Evolutionary conservation across 129 eudicot species (phyloP).

Genomic region (Flaveria bidentis): DNA sequence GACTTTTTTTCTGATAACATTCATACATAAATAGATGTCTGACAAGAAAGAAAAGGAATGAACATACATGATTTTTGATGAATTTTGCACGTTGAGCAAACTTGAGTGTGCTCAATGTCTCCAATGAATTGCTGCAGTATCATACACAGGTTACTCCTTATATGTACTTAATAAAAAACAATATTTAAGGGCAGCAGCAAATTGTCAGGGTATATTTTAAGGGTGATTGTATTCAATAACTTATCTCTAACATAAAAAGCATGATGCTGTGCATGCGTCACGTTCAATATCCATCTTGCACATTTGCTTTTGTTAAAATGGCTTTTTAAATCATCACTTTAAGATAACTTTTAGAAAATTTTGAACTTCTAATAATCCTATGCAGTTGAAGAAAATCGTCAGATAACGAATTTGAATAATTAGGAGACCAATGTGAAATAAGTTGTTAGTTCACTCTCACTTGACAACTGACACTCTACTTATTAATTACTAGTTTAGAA

Average conservation of each 20-base stretch:
- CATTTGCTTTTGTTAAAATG: slow-evolving; percentile 17
- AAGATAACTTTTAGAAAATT: not conserved
- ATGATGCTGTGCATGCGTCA: not conserved
- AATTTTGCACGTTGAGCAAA: slow-evolving; percentile 99
- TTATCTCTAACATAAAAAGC: not conserved
- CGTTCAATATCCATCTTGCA: not conserved
- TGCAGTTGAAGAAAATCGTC: slow-evolving; percentile 10
- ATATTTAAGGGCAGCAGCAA: slow-evolving; percentile 6
- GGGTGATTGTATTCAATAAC: slow-evolving; percentile 3
- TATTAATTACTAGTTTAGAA: not conserved
- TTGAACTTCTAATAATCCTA: not conserved
- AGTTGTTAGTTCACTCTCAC: slow-evolving; percentile 3
- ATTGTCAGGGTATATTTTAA: not conserved
- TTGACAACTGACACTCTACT: not conserved
- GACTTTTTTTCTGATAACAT: not conserved
- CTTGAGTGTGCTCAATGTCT: slow-evolving; percentile 96
- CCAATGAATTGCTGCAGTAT: slow-evolving; percentile 81
- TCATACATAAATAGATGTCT: not conserved
- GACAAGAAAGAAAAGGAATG: not conserved
- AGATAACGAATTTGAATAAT: not conserved
- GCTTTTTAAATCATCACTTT: not conserved
- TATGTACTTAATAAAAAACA: not conserved
- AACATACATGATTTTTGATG: slow-evolving; percentile 94
- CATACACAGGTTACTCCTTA: slow-evolving; percentile 23
- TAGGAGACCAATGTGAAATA: not conserved